Base-by-base conservation (phyloP, 306 rosid genomes). In the Medicago lupulina region DNA sequence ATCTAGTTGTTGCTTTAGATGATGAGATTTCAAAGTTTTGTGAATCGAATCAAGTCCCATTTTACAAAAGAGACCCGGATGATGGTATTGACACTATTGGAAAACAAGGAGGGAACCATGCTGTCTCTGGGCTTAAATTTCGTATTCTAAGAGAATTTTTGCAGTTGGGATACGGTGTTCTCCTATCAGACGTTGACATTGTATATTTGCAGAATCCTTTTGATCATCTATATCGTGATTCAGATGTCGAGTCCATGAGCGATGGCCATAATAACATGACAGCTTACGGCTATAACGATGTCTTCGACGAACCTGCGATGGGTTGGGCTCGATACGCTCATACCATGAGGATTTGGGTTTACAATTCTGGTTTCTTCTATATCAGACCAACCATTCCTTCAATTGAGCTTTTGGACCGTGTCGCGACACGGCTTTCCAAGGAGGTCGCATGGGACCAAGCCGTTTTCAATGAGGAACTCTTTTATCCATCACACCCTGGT, bases 291-390 rank as follows among this genome's bases (percentile, higher is more conserved):
- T 91, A 40, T 34, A 83, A 91, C 3, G 83, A 93, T 77, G 98
- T 91, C 51, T 91, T 87, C 55, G 91, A 89, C 25, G 98, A 93
- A 69, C 91, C 87, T 40, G 59, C 84, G 6, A 93, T 93, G 98
- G 97, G 98, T 28, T 93, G 98, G 98, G 94, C 97, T 36, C 87
- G 97, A 55, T 91, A 39, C 55, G 97, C 97, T 12, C 97, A 91
- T 69, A 93, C 98, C 0, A 91, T 91, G 97, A 82, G 97, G 70
- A 87, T 89, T n/a, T 93, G 98, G 98, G 98, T 91, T 70, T 89
- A 40, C 75, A 93, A 93, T 90, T 93, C 97, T 2, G 98, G 98
- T 72, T 93, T 93, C 88, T 93, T 93, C 89, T 93, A 82, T 53
- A 89, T 93, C 60, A 80, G 98, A 84, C 96, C 98, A 1, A 91